Base-by-base conservation (phyloP, 441 rosid species). In the Gossypium laxum region DNA sequence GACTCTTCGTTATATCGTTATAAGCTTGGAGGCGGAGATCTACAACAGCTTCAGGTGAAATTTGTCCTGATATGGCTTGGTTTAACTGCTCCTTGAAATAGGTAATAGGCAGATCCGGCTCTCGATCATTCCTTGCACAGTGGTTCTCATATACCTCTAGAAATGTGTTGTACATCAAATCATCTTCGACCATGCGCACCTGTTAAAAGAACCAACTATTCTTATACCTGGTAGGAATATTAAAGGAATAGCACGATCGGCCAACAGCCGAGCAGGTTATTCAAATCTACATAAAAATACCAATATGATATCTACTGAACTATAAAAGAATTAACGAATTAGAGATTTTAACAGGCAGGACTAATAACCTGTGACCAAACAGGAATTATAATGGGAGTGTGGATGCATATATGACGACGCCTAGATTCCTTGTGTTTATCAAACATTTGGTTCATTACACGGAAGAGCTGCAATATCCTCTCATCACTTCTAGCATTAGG, bases 111-210 rank as follows among this genome's bases (percentile, higher is more conserved):
- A 80, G 89, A 88, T 95, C 99, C 6, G 97, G 87, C 74, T 92
- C 97, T 76, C 87, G 76, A 80, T 86, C 89, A 74, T 91, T 85
- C 76, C 99, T 90, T 67, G 90, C 92, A 80, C 98, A 95, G 58
- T 95, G 88, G 83, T 91, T 95, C 87, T 95, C 99, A 77, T 92
- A 95, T 50, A 95, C 96, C 88, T 91, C 99, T 56, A 95, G 95
- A 82, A 95, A 88, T 70, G 99, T 92, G 82, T 85, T 91, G 85
- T 88, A 95, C 98, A 92, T 92, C 72, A 91, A 74, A 81, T 95
- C 98, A 77, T 95, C 99, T 82, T 95, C 99, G 54, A 91, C 99
- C 99, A 95, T 91, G 70, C 98, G 96, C 41, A 92, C 99, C 98
- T 94, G 84, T 32, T 1, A 26, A 24, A 1, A 56, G 4, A 15